Conservation (phyloP, 1,139 yeast genomes). For the Kodamaea derodonti region DNA sequence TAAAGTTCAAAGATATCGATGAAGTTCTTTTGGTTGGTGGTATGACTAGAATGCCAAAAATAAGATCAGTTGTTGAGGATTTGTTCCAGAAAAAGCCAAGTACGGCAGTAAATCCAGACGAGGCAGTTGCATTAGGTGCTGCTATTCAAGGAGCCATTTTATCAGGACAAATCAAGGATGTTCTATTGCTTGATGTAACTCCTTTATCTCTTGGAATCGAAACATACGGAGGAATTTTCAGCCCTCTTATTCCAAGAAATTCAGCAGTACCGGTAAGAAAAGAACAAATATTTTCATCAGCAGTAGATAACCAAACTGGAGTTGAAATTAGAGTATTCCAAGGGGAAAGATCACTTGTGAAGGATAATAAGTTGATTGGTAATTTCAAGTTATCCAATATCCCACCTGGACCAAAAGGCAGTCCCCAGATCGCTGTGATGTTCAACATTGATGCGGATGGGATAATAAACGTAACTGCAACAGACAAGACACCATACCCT, state of each 20-base stretch:
- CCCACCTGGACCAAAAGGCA: slow-evolving; percentile 71
- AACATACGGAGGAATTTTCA: slow-evolving; percentile 76
- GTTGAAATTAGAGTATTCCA: slow-evolving; percentile 76
- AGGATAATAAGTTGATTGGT: slow-evolving; percentile 71
- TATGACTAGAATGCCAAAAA: slow-evolving; percentile 82
- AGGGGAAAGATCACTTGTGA: slow-evolving; percentile 73
- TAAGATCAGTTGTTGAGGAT: slow-evolving; percentile 53
- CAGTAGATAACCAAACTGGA: slow-evolving; percentile 82
- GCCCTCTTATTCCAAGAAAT: slow-evolving; percentile 73
- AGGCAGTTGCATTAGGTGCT: slow-evolving; percentile 82
- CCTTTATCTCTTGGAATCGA: slow-evolving; percentile 79
- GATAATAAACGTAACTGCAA: slow-evolving; percentile 69
- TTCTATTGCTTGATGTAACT: slow-evolving; percentile 72
- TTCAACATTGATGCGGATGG: slow-evolving; percentile 84
- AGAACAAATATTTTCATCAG: slow-evolving; percentile 72
- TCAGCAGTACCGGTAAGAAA: slow-evolving; percentile 72
- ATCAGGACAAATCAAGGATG: slow-evolving; percentile 67
- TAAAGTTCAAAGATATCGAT: slow-evolving; percentile 59
- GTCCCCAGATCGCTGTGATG: slow-evolving; percentile 68
- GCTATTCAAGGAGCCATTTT: slow-evolving; percentile 80
- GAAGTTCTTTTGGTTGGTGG: slow-evolving; percentile 78
- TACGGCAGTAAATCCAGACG: slow-evolving; percentile 73
- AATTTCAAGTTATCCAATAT: slow-evolving; percentile 65
- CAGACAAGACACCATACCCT: slow-evolving; percentile 56
- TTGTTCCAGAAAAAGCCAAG: slow-evolving; percentile 59